Evolutionary conservation across 257 asterid species (phyloP).

Genomic region (Solanum etuberosum): DNA sequence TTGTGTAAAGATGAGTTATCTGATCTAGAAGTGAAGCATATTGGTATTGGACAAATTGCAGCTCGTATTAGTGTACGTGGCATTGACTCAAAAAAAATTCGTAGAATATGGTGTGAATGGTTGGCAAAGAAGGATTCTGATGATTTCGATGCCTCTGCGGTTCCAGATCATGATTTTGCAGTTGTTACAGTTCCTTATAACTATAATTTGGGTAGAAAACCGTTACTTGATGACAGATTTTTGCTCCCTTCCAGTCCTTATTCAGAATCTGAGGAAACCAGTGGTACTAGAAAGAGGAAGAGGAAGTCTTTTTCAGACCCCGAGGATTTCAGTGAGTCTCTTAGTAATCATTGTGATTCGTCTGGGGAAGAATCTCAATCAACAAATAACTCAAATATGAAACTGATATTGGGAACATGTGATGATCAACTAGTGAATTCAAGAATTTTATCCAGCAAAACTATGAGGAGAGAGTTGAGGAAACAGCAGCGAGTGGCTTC

Average conservation of each 20-base stretch:
- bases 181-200: constrained; percentile 62
- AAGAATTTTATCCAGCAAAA: constrained; percentile 54
- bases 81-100: constrained; percentile 30
- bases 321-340: constrained; percentile 42
- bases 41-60: constrained; percentile 58
- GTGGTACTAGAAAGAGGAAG: constrained; percentile 31
- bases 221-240: constrained; percentile 39
- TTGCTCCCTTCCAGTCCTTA: constrained; percentile 55
- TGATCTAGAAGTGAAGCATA: constrained; percentile 40
- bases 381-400: constrained; percentile 30
- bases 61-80: constrained; percentile 50
- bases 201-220: constrained; percentile 62
- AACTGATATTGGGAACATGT: constrained; percentile 31
- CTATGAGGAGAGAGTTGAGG: constrained; percentile 67
- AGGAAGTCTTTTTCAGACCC: constrained; percentile 85
- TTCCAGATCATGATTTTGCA: constrained; percentile 72
- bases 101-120: constrained; percentile 94
- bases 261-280: constrained; percentile 45
- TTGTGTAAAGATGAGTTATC: constrained; percentile 51
- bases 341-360: constrained; percentile 43
- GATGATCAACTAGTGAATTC: constrained; percentile 65
- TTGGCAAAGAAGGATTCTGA: constrained; percentile 27
- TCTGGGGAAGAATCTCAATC: constrained; percentile 75
- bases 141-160: constrained; percentile 15
- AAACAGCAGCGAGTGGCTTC: constrained; percentile 52